A percentile compares a stretch with the other conserved stretches of the same genome.
These are phyloP conservation scores for Xylaria cubensis DNA, from an alignment of 495 filamentous ascomycete genomes.

Conservation along the genomic window DNA sequence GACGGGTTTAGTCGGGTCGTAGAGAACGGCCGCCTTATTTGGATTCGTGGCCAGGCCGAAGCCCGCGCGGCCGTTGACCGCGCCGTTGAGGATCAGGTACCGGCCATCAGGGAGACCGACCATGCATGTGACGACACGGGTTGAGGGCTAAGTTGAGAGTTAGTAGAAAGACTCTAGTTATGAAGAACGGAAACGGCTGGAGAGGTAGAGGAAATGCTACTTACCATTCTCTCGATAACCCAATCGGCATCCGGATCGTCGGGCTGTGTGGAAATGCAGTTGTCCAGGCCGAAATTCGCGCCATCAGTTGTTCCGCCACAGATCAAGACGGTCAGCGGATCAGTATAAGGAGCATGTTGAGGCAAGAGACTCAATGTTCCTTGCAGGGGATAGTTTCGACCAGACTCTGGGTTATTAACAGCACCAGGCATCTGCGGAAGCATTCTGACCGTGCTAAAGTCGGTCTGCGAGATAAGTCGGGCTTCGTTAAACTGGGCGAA, in stretches of 20 bases:
- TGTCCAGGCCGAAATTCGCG: slow-evolving; percentile 52
- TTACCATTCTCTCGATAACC: slow-evolving; percentile 55
- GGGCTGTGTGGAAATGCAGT: slow-evolving; percentile 57
- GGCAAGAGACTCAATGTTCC: slow-evolving; percentile 51
- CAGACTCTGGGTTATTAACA: slow-evolving; percentile 52
- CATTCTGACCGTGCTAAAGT: slow-evolving; percentile 44
- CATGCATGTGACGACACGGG: slow-evolving; percentile 57
- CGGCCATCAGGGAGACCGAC: slow-evolving; percentile 57
- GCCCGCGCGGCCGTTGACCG: slow-evolving; percentile 52
- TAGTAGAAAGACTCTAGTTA: background rate
- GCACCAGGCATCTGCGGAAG: slow-evolving; percentile 54
- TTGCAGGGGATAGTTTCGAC: slow-evolving; percentile 55
- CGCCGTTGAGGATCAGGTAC: slow-evolving; percentile 58
- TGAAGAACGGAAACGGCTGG: background rate
- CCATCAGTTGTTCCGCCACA: slow-evolving; percentile 54
- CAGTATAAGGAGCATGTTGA: slow-evolving; percentile 51
- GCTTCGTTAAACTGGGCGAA: slow-evolving; percentile 57
- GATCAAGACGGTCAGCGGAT: slow-evolving; percentile 48
- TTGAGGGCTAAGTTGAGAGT: slow-evolving; percentile 40
- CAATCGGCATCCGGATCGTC: slow-evolving; percentile 48
- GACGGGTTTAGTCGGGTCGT: slow-evolving; percentile 54
- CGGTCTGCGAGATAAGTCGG: slow-evolving; percentile 48
- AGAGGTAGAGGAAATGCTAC: background rate
- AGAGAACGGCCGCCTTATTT: slow-evolving; percentile 56
- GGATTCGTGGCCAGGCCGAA: slow-evolving; percentile 52